These are phyloP conservation scores for Trichoderma afroharzianum DNA, from an alignment of 2,329 filamentous ascomycete species.

Conservation along the genomic window DNA sequence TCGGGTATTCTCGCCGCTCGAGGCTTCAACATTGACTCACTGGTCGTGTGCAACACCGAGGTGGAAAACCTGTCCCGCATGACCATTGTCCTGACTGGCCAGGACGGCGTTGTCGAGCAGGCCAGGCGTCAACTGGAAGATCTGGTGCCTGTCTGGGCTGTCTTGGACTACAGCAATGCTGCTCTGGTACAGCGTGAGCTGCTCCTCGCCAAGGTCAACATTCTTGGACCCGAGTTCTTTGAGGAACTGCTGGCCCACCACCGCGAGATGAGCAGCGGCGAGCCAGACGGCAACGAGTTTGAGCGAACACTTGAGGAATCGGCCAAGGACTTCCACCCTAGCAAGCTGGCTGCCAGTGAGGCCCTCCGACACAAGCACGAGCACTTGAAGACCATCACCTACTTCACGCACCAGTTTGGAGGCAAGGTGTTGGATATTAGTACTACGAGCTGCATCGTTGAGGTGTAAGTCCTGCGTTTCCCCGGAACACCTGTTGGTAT, in stretches of 20 bases:
- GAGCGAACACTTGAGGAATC: slow-evolving; percentile 43
- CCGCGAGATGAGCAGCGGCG: slow-evolving; percentile 69
- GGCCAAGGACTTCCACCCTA: slow-evolving; percentile 79
- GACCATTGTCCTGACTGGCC: slow-evolving; percentile 95
- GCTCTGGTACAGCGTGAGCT: slow-evolving; percentile 95
- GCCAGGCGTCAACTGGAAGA: slow-evolving; percentile 93
- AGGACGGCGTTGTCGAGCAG: slow-evolving; percentile 97
- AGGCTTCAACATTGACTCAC: slow-evolving; percentile 98
- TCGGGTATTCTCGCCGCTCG: slow-evolving; percentile 93
- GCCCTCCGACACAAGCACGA: slow-evolving; percentile 95
- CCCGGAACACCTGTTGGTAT: background rate
- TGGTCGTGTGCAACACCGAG: slow-evolving; percentile 97
- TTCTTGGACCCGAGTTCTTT: slow-evolving; percentile 95
- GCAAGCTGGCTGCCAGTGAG: slow-evolving; percentile 78
- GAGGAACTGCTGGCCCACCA: slow-evolving; percentile 95
- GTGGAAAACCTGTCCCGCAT: slow-evolving; percentile 95
- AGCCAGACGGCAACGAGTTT: slow-evolving; percentile 43
- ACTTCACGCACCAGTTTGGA: slow-evolving; percentile 94
- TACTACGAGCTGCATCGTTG: slow-evolving; percentile 97
- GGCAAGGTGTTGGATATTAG: slow-evolving; percentile 98
- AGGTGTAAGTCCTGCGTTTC: slow-evolving; percentile 63
- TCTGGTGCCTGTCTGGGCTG: slow-evolving; percentile 95
- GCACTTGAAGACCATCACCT: slow-evolving; percentile 93
- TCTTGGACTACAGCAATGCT: slow-evolving; percentile 89
- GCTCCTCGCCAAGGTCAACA: slow-evolving; percentile 92